A percentile compares a stretch with the other conserved stretches of the same genome.
phyloP scores from a whole-genome alignment of 352 stramenopile species.

The Globisporangium middletonii region DNA sequence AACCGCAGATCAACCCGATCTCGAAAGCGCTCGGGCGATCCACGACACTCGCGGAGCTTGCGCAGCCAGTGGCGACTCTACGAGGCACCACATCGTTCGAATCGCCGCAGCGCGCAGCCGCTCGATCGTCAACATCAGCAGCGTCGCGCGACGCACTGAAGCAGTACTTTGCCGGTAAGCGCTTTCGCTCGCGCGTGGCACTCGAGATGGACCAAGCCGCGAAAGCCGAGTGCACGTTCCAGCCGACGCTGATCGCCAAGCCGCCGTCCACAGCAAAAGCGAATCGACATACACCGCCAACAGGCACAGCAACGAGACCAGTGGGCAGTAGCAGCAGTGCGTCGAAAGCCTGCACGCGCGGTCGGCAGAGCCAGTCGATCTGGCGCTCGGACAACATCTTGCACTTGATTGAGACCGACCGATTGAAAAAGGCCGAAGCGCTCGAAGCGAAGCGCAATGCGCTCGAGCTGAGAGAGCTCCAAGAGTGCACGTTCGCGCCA shows the following conservation, averaged over 20 bases:
- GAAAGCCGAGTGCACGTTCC: slow-evolving; percentile 68
- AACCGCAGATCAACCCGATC: slow-evolving; percentile 72
- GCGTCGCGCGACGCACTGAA: slow-evolving; percentile 28
- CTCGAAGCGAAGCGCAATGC: slow-evolving; percentile 58
- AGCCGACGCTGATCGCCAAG: slow-evolving; percentile 34
- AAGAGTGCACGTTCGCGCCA: slow-evolving; percentile 82
- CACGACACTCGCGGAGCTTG: slow-evolving; percentile 39
- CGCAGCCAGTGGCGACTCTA: slow-evolving; percentile 29
- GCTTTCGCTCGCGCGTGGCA: slow-evolving; percentile 60
- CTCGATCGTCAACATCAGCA: slow-evolving; percentile 8
- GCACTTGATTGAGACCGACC: slow-evolving; percentile 58
- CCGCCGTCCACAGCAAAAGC: slow-evolving; percentile 1
- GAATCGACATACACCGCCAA: neutral
- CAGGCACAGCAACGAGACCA: neutral
- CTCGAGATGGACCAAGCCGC: slow-evolving; percentile 62
- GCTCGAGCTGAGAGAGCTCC: slow-evolving; percentile 51
- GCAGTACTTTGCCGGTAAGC: slow-evolving; percentile 60
- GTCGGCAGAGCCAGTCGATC: slow-evolving; percentile 20
- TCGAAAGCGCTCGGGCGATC: slow-evolving; percentile 53
- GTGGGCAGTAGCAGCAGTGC: slow-evolving; percentile 22
- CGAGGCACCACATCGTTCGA: slow-evolving; percentile 2
- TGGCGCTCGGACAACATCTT: slow-evolving; percentile 66
- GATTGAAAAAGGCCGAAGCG: slow-evolving; percentile 42
- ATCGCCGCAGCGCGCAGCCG: too few species aligned
- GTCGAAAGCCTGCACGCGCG: slow-evolving; percentile 29